These are phyloP conservation scores for Wickerhamiella alocasiicola DNA, from an alignment of 805 yeast species.

Conservation along the genomic window DNA sequence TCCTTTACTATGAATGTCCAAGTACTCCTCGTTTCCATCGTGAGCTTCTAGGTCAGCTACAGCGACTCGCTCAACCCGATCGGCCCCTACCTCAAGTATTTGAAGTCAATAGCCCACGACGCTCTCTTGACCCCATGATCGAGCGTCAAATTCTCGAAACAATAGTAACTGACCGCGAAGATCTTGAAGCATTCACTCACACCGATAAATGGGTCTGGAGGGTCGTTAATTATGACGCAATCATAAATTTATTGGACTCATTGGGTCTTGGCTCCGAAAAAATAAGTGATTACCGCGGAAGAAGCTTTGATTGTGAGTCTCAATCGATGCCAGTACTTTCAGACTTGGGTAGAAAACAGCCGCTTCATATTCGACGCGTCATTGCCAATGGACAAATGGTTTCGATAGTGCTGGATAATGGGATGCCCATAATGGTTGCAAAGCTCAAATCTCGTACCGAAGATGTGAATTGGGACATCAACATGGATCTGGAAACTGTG, in stretches of 20 bases:
- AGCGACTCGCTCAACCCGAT: conserved; percentile 12
- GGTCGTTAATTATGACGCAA: neutral
- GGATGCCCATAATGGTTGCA: conserved; percentile 1
- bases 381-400: neutral
- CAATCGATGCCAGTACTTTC: neutral
- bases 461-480: neutral
- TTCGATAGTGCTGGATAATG: neutral
- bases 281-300: neutral
- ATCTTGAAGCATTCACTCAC: conserved; percentile 8
- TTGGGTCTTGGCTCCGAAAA: neutral
- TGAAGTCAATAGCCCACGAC: conserved; percentile 6
- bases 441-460: conserved; percentile 2
- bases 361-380: neutral
- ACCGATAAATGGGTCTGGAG: conserved; percentile 11
- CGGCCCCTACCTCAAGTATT: conserved; percentile 9
- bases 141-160: conserved; percentile 17
- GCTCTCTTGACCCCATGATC: conserved; percentile 10
- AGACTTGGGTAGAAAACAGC: neutral
- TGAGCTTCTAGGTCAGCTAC: conserved; percentile 7
- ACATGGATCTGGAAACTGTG: neutral
- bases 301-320: neutral
- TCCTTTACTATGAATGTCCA: conserved; percentile 16
- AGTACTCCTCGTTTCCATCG: conserved; percentile 11
- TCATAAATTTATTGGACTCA: neutral
- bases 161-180: conserved; percentile 4